Evolutionary conservation across 495 filamentous ascomycete genomes (phyloP).

Genomic region (Aspergillus saccharolyticus): DNA sequence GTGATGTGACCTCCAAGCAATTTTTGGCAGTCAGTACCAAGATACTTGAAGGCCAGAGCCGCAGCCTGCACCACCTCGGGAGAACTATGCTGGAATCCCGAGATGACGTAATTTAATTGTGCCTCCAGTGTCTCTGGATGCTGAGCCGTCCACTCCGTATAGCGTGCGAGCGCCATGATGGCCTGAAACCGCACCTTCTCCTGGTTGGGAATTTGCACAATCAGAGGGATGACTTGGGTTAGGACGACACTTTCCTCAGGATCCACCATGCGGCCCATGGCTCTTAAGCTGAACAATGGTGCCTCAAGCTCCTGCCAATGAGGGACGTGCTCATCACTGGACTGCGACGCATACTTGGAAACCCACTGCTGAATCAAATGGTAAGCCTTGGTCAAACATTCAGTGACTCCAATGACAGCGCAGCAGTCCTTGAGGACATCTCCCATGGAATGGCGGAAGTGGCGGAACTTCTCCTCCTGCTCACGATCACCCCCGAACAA

Average conservation of each 20-base stretch:
- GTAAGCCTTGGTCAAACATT: slow-evolving; percentile 85
- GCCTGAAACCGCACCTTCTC: slow-evolving; percentile 95
- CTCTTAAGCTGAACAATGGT: slow-evolving; percentile 88
- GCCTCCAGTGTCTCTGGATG: slow-evolving; percentile 88
- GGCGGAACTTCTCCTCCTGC: slow-evolving; percentile 93
- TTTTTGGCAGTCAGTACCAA: slow-evolving; percentile 88
- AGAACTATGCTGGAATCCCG: slow-evolving; percentile 77
- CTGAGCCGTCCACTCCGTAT: slow-evolving; percentile 95
- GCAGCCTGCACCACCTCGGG: slow-evolving; percentile 86
- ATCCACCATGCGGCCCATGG: slow-evolving; percentile 96
- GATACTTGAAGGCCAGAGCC: slow-evolving; percentile 92
- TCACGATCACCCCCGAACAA: slow-evolving; percentile 94
- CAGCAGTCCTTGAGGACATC: slow-evolving; percentile 98
- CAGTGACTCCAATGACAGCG: slow-evolving; percentile 86
- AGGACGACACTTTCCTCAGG: slow-evolving; percentile 79
- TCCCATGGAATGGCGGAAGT: slow-evolving; percentile 94
- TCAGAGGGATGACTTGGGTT: slow-evolving; percentile 81
- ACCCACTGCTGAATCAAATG: slow-evolving; percentile 83
- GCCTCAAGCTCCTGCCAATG: slow-evolving; percentile 97
- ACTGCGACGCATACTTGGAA: slow-evolving; percentile 68
- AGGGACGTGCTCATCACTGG: slow-evolving; percentile 68
- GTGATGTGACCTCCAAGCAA: slow-evolving; percentile 72
- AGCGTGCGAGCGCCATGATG: slow-evolving; percentile 92
- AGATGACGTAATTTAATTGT: slow-evolving; percentile 91
- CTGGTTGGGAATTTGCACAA: slow-evolving; percentile 91